These are phyloP conservation scores for Pyrrhoderma lamaoense DNA, from an alignment of 1,284 basidiomycete species.

Conservation along the genomic window DNA sequence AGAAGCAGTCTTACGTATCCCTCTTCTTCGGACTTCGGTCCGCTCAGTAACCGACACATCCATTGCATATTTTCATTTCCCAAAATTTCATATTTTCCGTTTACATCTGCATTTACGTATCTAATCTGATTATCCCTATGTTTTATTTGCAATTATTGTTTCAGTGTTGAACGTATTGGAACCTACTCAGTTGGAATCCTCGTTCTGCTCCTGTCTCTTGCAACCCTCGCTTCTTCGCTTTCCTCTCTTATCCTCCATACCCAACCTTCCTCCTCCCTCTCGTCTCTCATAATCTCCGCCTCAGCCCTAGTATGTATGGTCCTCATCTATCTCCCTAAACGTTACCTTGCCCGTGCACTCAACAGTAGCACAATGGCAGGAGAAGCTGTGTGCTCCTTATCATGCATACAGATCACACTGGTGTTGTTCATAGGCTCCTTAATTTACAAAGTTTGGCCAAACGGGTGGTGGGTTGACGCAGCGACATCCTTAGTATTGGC, in stretches of 20 bases:
- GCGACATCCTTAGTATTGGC: constrained; percentile 35
- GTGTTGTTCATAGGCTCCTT: constrained; percentile 31
- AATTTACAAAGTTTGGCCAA: constrained; percentile 32
- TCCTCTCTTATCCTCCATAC: constrained; percentile 30
- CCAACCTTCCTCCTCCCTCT: constrained; percentile 32
- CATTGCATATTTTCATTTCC: too few relatives aligned
- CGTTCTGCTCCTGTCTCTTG: constrained; percentile 31
- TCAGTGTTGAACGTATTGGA: constrained; percentile 33
- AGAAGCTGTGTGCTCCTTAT: constrained; percentile 20
- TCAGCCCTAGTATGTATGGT: constrained; percentile 33
- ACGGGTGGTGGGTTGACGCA: constrained; percentile 43
- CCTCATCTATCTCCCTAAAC: constrained; percentile 37
- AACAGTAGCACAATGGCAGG: constrained; percentile 31
- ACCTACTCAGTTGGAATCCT: constrained; percentile 32
- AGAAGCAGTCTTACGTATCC: not conserved
- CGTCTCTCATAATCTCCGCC: constrained; percentile 36
- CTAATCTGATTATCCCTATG: not conserved
- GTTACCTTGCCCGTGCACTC: constrained; percentile 35
- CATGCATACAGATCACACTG: constrained; percentile 30
- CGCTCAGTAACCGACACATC: not conserved
- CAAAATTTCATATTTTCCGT: too few relatives aligned
- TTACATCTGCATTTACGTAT: not conserved
- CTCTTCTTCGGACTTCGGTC: not conserved
- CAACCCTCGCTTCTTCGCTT: constrained; percentile 31
- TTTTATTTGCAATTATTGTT: not conserved